Base-by-base conservation (phyloP, 768 basidiomycete species). In the Sistotremastrum niveocremeum region DNA sequence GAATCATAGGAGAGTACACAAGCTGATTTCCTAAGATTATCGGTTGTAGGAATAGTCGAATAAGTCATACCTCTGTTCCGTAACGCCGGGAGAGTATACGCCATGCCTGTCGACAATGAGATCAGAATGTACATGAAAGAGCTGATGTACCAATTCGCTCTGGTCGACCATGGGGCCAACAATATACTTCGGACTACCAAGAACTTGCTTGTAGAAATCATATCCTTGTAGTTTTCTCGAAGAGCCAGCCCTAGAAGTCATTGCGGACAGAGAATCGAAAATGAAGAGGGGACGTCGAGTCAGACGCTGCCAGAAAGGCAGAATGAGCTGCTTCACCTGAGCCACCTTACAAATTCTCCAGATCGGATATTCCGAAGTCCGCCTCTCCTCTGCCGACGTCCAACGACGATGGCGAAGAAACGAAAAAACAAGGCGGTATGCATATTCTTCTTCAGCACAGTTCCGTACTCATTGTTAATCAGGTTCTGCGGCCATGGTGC, bases 141-240 rank as follows among this genome's bases (percentile, higher is more conserved):
- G 12, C 7, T 34, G 10, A 73, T 84, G 55, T 55, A 95, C 93
- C 61, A 97, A 71, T 62, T 97, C 94, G 57, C 84, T 88, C 66
- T 95, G 90, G 61, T 98, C 95, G 0, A 98, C 95, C 95, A 99
- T 99, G 11, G 95, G 95, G 6, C 89, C 94, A 11, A 97, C 88
- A 37, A 98, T 74, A 57, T 76, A 83, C 62, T 84, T 90, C 6
- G 94, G 87, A 56, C 80, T 81, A 6, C 85, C 83, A 29, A 97
- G 69, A 1, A 87, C 74, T 46, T 79, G 66, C 29, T 67, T 67
- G 56, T 90, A 95, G 54, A 95, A 86, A 4, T 89, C 81, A 55
- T 90, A 91, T 2, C 90, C 91, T 7, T 60, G 63, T 7, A 81
- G 65, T 59, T 82, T 85, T 29, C 45, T 43, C 30, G 45, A 20